A percentile compares a stretch with the other conserved stretches of the same genome.
phyloP scores from a whole-genome alignment of 106 monocot genomes.

The Vanilla planifolia region DNA sequence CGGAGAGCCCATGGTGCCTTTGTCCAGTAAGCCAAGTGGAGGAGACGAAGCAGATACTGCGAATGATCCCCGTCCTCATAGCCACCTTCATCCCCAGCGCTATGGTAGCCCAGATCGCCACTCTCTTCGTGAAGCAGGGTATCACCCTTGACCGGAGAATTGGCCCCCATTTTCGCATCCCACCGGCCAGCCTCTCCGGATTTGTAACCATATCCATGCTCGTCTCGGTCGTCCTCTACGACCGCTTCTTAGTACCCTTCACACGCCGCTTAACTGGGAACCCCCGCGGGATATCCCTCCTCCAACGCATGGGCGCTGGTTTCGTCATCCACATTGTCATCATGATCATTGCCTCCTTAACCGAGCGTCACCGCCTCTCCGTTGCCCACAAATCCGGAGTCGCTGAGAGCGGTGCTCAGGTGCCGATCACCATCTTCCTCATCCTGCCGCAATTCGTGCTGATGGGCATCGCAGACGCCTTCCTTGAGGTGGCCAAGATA shows the following conservation, averaged over 20 bases:
- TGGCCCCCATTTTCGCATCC: constrained; percentile 38
- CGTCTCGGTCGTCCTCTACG: constrained; percentile 31
- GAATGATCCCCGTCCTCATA: constrained; percentile 43
- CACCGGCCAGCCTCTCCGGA: constrained; percentile 35
- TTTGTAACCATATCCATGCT: constrained; percentile 59
- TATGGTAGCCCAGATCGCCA: constrained; percentile 38
- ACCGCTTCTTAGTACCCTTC: constrained; percentile 26
- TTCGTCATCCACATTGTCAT: constrained; percentile 26
- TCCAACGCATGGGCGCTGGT: constrained; percentile 39
- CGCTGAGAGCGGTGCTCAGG: neutral
- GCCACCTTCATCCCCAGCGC: constrained; percentile 36
- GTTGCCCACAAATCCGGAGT: constrained; percentile 10
- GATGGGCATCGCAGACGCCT: constrained; percentile 51
- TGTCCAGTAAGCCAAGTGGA: constrained; percentile 52
- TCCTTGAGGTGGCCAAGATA: constrained; percentile 33
- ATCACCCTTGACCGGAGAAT: constrained; percentile 44
- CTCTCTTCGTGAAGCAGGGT: constrained; percentile 65
- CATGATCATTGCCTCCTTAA: constrained; percentile 28
- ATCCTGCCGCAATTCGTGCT: constrained; percentile 50
- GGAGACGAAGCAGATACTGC: constrained; percentile 61
- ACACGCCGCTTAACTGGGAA: constrained; percentile 26
- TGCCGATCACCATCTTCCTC: constrained; percentile 32
- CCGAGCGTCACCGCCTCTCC: constrained; percentile 18
- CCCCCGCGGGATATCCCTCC: constrained; percentile 50
- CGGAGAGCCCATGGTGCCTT: constrained; percentile 20